Percentiles rank a stretch among this genome's conserved stretches.
phyloP scores from a whole-genome alignment of 768 basidiomycete genomes.

The Neoboletus brunneissimus region DNA sequence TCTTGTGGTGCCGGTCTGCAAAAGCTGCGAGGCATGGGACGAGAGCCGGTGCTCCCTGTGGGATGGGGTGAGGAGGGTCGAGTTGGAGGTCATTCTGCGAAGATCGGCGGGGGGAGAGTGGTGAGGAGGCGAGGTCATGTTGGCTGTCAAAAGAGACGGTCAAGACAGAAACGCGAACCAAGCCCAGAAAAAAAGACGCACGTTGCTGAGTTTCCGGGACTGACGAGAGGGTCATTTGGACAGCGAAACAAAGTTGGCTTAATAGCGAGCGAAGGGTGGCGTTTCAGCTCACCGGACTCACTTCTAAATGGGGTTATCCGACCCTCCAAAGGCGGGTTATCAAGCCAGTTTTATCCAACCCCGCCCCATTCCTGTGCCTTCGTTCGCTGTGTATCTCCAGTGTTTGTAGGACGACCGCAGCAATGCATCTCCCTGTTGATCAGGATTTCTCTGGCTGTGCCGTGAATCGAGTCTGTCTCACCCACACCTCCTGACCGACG shows the following conservation, averaged over 20 bases:
- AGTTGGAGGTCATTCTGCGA: slow-evolving; percentile 54
- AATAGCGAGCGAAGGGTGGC: slow-evolving; percentile 21
- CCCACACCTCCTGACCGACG: neutral
- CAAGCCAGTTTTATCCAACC: neutral
- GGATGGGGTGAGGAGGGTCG: slow-evolving; percentile 40
- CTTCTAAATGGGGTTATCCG: neutral
- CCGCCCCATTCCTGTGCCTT: neutral
- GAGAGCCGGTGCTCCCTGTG: slow-evolving; percentile 40
- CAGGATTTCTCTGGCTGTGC: slow-evolving; percentile 8
- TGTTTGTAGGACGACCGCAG: slow-evolving; percentile 1
- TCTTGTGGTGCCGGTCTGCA: slow-evolving; percentile 40
- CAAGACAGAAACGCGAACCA: neutral
- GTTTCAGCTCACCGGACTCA: slow-evolving; percentile 2
- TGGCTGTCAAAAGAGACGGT: slow-evolving; percentile 12
- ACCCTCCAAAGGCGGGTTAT: slow-evolving; percentile 13
- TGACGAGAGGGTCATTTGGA: slow-evolving; percentile 13
- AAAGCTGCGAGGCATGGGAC: slow-evolving; percentile 47
- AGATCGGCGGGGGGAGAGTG: slow-evolving; percentile 43
- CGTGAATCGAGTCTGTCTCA: neutral
- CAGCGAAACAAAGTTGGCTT: slow-evolving; percentile 10
- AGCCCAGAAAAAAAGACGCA: neutral
- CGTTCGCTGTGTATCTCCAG: neutral
- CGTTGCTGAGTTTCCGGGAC: slow-evolving; percentile 22
- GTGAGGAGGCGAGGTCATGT: slow-evolving; percentile 16
- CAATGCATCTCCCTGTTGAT: neutral